Conservation (phyloP, 75 land plant genomes). For the Selaginella moellendorffii region DNA sequence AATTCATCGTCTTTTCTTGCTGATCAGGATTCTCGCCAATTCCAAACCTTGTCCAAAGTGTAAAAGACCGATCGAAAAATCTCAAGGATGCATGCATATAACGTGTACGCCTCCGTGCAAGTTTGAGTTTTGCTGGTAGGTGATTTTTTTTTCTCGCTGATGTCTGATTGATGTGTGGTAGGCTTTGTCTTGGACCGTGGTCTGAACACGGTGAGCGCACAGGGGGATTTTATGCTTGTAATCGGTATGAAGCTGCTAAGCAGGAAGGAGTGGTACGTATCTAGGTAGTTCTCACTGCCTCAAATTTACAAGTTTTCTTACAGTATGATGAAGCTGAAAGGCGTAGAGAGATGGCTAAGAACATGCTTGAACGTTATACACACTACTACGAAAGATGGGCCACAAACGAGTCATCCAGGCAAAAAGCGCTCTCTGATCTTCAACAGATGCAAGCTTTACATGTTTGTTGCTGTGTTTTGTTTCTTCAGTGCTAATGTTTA, state of each 20-base stretch:
- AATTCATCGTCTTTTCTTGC: background rate
- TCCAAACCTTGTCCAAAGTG: conserved; percentile 24
- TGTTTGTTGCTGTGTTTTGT: background rate
- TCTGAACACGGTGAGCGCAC: conserved; percentile 13
- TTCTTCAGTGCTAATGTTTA: background rate
- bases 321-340: conserved; percentile 20
- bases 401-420: conserved; percentile 13
- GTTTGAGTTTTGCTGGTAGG: conserved; percentile 20
- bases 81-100: conserved; percentile 20
- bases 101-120: conserved; percentile 14
- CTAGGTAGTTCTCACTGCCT: no score
- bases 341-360: conserved; percentile 11
- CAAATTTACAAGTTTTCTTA: no score
- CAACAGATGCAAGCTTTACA: conserved; percentile 8
- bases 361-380: conserved; percentile 10
- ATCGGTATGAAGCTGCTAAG: conserved; percentile 17
- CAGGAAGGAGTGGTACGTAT: conserved; percentile 13
- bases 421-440: conserved; percentile 13
- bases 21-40: conserved; percentile 13
- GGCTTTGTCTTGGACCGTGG: conserved; percentile 20
- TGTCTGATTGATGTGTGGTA: conserved; percentile 1
- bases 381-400: conserved; percentile 22
- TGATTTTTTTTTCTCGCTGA: background rate
- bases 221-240: conserved; percentile 17
- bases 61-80: conserved; percentile 9